phyloP scores from a whole-genome alignment of 257 asterid species.

The Gardenia jasminoides region DNA sequence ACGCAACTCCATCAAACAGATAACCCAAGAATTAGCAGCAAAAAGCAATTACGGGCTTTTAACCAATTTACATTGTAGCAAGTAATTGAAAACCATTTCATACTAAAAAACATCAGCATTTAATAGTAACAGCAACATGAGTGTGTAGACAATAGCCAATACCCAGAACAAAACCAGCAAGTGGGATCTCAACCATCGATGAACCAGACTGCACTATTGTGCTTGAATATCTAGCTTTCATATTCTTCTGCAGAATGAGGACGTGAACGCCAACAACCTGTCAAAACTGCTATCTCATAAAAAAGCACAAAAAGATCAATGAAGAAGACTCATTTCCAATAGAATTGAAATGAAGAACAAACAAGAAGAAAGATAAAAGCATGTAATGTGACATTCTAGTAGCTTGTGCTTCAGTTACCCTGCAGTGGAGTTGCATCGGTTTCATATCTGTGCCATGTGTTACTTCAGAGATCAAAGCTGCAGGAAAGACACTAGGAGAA shows the following conservation, averaged over 20 bases:
- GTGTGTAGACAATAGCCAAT: conserved; percentile 22
- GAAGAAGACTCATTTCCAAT: not conserved
- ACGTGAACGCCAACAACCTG: conserved; percentile 69
- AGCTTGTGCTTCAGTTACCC: conserved; percentile 45
- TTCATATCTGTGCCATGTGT: conserved; percentile 30
- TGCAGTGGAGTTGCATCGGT: conserved; percentile 60
- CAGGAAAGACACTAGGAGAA: conserved; percentile 33
- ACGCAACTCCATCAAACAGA: conserved; percentile 4
- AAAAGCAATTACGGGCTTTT: not conserved
- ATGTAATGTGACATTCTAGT: not conserved
- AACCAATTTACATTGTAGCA: not conserved
- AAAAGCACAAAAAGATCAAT: conserved; percentile 1
- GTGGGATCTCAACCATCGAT: conserved; percentile 43
- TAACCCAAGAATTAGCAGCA: not conserved
- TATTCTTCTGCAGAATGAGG: conserved; percentile 51
- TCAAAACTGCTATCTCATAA: not conserved
- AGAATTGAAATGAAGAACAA: not conserved
- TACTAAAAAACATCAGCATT: not conserved
- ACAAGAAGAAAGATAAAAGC: not conserved
- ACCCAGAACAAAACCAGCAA: conserved; percentile 86
- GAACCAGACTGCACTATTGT: conserved; percentile 30
- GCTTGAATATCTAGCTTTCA: conserved; percentile 20
- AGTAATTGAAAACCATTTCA: not conserved
- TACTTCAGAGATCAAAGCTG: conserved; percentile 53
- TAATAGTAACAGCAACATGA: not conserved